phyloP scores from a whole-genome alignment of 208 protist species.

The Balamuthia mandrillaris region DNA sequence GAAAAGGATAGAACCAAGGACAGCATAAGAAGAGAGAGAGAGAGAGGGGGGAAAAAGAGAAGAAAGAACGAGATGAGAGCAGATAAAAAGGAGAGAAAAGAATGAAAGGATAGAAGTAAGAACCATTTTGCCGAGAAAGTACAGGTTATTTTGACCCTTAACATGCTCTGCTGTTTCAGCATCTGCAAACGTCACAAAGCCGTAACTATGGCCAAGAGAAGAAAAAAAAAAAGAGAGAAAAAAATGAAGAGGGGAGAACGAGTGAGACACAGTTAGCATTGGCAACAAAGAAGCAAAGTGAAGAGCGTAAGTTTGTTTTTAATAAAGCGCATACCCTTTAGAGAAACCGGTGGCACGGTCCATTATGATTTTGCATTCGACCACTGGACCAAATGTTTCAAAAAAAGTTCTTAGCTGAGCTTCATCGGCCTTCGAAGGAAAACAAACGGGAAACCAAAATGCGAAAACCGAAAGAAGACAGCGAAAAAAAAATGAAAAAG shows the following conservation, averaged over 20 bases:
- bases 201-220: background rate
- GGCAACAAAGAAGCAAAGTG: background rate
- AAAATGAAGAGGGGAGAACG: background rate
- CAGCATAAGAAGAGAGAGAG: too few relatives aligned
- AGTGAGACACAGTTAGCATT: background rate
- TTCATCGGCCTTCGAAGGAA: background rate
- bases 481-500: too few relatives aligned
- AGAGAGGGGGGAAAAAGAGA: background rate
- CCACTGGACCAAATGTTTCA: slow-evolving; percentile 18
- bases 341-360: slow-evolving; percentile 15
- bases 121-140: slow-evolving; percentile 4
- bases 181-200: slow-evolving; percentile 17
- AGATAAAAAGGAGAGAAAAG: background rate
- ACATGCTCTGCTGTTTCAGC: slow-evolving; percentile 3
- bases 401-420: background rate
- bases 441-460: background rate
- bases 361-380: slow-evolving; percentile 28
- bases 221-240: background rate
- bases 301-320: background rate
- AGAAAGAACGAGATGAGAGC: background rate
- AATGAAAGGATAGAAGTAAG: background rate
- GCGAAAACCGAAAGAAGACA: too few relatives aligned
- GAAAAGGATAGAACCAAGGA: background rate
- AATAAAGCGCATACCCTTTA: slow-evolving; percentile 6
- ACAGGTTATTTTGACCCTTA: background rate